Evolutionary conservation across 768 basidiomycete genomes (phyloP).

Genomic region (Leucosporidium yakuticum): DNA sequence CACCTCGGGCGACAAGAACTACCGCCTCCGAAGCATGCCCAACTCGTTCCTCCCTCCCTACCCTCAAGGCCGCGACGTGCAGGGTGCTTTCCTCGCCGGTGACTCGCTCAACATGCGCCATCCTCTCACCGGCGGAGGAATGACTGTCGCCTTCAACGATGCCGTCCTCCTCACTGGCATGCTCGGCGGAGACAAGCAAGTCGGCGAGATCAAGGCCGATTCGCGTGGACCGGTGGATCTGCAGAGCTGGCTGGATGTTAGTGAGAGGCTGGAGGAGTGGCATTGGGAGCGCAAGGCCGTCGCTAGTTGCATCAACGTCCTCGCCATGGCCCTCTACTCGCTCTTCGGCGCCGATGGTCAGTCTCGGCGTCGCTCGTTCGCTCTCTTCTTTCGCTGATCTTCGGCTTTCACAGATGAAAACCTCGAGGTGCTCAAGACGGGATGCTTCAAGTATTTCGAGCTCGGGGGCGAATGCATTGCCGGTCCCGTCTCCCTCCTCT

Average conservation of each 20-base stretch:
- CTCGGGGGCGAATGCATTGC: constrained; percentile 79
- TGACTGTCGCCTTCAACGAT: constrained; percentile 91
- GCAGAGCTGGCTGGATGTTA: constrained; percentile 45
- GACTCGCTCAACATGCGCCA: constrained; percentile 99
- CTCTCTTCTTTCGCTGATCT: background rate
- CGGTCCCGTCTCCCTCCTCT: constrained; percentile 82
- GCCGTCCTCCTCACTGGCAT: constrained; percentile 65
- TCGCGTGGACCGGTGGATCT: constrained; percentile 37
- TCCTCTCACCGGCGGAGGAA: constrained; percentile 90
- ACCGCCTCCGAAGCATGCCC: constrained; percentile 84
- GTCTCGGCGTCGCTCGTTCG: constrained; percentile 40
- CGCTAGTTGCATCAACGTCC: constrained; percentile 79
- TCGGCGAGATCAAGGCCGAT: constrained; percentile 23
- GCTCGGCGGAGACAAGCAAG: constrained; percentile 45
- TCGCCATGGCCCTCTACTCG: constrained; percentile 88
- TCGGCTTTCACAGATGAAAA: constrained; percentile 41
- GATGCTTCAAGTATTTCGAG: constrained; percentile 98
- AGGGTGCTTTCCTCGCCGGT: constrained; percentile 77
- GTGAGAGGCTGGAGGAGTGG: constrained; percentile 60
- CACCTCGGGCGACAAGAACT: constrained; percentile 5
- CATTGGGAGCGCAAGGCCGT: constrained; percentile 80
- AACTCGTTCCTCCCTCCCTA: constrained; percentile 85
- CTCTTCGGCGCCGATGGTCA: constrained; percentile 87
- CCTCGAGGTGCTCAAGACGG: constrained; percentile 50
- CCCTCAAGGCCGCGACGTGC: constrained; percentile 55